Evolutionary conservation across 164 flowering plant species (phyloP).

Genomic region (Tetrastigma voinierianum): DNA sequence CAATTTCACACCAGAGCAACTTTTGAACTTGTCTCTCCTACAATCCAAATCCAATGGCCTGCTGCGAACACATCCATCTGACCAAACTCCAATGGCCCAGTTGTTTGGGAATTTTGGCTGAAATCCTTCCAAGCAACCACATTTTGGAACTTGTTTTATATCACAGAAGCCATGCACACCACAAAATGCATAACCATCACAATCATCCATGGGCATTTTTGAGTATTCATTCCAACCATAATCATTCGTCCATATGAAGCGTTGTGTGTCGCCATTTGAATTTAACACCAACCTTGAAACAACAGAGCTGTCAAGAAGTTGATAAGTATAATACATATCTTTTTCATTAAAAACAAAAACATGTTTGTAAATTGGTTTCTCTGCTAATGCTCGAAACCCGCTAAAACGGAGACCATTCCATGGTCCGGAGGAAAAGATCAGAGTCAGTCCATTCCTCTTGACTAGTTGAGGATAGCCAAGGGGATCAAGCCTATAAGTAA

Average conservation of each 20-base stretch:
- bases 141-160: conserved; percentile 8
- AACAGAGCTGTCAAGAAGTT: too few species aligned
- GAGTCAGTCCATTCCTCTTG: too few species aligned
- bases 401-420: too few species aligned
- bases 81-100: conserved; percentile 20
- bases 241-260: conserved; percentile 18
- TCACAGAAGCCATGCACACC: conserved; percentile 27
- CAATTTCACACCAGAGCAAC: conserved; percentile 11
- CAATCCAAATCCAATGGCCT: conserved; percentile 17
- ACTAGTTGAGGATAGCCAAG: too few species aligned
- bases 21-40: too few species aligned
- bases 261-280: conserved; percentile 1
- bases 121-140: conserved; percentile 33
- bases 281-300: conserved; percentile 8
- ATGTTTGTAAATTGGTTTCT: too few species aligned
- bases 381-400: too few species aligned
- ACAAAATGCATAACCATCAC: conserved; percentile 7
- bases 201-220: conserved; percentile 8
- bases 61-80: conserved; percentile 27
- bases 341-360: too few species aligned
- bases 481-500: too few species aligned
- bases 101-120: conserved; percentile 14
- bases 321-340: too few species aligned
- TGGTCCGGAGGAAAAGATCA: too few species aligned
- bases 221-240: conserved; percentile 9